Evolutionary conservation across 495 filamentous ascomycete genomes (phyloP), one percentile per base, ranked within the genome.

Genomic region (Durotheca rogersii): DNA sequence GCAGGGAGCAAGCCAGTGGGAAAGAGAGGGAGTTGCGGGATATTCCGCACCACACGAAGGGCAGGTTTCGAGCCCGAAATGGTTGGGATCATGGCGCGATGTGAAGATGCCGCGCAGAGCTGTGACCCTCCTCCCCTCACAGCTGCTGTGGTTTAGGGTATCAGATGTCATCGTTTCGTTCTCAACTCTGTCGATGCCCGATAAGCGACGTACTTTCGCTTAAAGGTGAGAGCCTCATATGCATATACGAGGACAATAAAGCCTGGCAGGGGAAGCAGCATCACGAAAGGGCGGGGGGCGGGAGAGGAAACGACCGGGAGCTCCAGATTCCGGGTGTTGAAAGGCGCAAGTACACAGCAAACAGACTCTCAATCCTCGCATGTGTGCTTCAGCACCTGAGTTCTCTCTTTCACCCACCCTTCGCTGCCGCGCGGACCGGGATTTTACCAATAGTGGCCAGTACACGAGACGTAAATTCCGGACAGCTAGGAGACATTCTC

Each of bases 181-280:
- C 35, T 5, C 50, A 46, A 31, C 36, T 41, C 33, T 19, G 20
- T 39, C 31, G 39, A 32, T 39, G 25, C 51, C 34, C 33, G 44
- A 48, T 40, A 43, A 37, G 44, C 47, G 31, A 37, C 19, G 20
- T 48, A 38, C 38, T 44, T 48, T 38, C 44, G 44, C 38, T 11
- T 15, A 14, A 41, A 32, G 11, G 39, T 52, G 43, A n/a, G n/a
- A n/a, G n/a, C n/a, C n/a, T n/a, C n/a, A n/a, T n/a, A n/a, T n/a
- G n/a, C n/a, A n/a, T n/a, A n/a, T n/a, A n/a, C n/a, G n/a, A n/a
- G n/a, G n/a, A n/a, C n/a, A n/a, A n/a, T n/a, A n/a, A n/a, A n/a
- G n/a, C n/a, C n/a, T n/a, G n/a, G n/a, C n/a, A n/a, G n/a, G n/a
- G n/a, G n/a, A n/a, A n/a, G n/a, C n/a, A n/a, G n/a, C n/a, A n/a